phyloP scores from a whole-genome alignment of 257 asterid species.

The Verbascum thapsus region DNA sequence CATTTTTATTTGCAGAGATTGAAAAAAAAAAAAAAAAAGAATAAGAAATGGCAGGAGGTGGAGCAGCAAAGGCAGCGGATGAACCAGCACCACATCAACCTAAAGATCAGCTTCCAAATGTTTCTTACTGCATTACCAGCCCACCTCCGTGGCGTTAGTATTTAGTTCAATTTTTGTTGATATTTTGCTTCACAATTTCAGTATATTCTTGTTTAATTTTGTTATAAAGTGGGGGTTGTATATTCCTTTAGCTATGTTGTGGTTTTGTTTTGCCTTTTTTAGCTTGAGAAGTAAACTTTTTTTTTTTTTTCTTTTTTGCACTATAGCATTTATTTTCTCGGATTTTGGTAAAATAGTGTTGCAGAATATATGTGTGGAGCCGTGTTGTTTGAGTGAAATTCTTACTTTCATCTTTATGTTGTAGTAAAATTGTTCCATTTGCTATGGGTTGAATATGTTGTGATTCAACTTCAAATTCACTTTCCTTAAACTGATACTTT shows the following conservation, averaged over 20 bases:
- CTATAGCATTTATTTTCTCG: too few species aligned
- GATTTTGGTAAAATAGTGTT: neutral
- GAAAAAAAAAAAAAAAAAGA: conserved; percentile 29
- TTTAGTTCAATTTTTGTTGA: neutral
- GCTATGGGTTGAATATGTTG: conserved; percentile 20
- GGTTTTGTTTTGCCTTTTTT: conserved; percentile 5
- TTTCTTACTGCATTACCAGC: conserved; percentile 91
- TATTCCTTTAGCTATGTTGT: neutral
- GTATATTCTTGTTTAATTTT: conserved; percentile 7
- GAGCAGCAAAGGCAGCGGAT: conserved; percentile 49
- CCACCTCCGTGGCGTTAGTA: conserved; percentile 97
- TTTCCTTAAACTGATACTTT: neutral
- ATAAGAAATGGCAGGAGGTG: conserved; percentile 55
- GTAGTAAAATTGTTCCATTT: conserved; percentile 12
- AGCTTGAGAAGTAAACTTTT: neutral
- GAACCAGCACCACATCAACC: conserved; percentile 81
- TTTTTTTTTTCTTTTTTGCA: too few species aligned
- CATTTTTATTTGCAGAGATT: conserved; percentile 27
- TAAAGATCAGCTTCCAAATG: conserved; percentile 84
- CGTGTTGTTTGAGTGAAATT: too few species aligned
- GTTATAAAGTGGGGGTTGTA: neutral
- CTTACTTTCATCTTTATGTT: neutral
- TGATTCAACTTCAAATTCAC: conserved; percentile 7
- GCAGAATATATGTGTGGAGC: neutral
- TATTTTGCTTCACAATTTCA: conserved; percentile 12